Percentiles rank a stretch among this genome's conserved stretches.
These are phyloP conservation scores for Cucurbita moschata DNA, from an alignment of 306 rosid genomes.

Conservation along the genomic window DNA sequence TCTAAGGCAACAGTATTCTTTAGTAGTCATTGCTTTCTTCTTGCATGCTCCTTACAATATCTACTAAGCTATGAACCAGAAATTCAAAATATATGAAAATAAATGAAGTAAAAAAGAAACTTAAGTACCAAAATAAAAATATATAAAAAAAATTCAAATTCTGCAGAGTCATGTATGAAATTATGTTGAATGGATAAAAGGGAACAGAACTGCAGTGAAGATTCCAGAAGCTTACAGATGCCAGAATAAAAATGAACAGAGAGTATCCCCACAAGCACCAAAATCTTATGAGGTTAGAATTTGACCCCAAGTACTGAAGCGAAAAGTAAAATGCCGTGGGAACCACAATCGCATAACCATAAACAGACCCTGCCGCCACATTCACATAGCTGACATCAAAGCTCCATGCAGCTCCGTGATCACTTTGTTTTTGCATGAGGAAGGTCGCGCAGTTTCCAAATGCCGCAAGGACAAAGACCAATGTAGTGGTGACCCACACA, in stretches of 20 bases:
- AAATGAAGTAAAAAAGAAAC: background rate
- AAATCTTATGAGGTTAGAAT: conserved; percentile 53
- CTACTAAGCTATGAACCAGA: background rate
- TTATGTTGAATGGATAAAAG: background rate
- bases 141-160: background rate
- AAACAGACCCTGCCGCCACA: conserved; percentile 65
- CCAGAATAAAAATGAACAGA: conserved; percentile 61
- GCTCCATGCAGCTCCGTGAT: conserved; percentile 47
- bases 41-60: background rate
- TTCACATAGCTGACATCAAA: conserved; percentile 73
- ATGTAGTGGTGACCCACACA: conserved; percentile 85
- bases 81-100: background rate
- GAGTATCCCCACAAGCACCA: conserved; percentile 99
- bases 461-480: conserved; percentile 75
- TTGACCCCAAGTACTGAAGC: conserved; percentile 76
- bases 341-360: conserved; percentile 69
- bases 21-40: background rate
- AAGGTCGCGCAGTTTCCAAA: conserved; percentile 93
- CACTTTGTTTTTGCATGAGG: conserved; percentile 50
- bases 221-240: conserved; percentile 56
- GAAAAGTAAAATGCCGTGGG: conserved; percentile 76
- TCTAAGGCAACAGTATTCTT: background rate
- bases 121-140: background rate
- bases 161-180: background rate
- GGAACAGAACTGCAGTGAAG: background rate